Conservation (phyloP, 2,329 filamentous ascomycete genomes). For the Macrophomina tecta region DNA sequence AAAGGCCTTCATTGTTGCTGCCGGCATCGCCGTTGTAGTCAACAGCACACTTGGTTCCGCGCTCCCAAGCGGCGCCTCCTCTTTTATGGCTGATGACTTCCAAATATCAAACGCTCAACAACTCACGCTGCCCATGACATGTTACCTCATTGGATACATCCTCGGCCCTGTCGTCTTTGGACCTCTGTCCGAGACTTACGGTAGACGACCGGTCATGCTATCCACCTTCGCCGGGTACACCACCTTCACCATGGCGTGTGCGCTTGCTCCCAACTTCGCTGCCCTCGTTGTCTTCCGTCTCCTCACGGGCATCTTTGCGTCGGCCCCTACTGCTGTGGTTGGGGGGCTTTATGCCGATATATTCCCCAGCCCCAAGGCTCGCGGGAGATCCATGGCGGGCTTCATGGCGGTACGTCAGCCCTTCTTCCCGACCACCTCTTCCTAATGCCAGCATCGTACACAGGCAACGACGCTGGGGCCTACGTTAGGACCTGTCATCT, state of each 20-base stretch:
- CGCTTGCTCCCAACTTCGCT: slow-evolving; percentile 51
- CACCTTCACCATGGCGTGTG: slow-evolving; percentile 53
- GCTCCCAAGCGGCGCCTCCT: slow-evolving; percentile 68
- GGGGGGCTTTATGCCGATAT: slow-evolving; percentile 59
- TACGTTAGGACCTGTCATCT: slow-evolving; percentile 59
- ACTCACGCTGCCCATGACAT: slow-evolving; percentile 56
- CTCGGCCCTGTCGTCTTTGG: slow-evolving; percentile 52
- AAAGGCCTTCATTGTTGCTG: slow-evolving; percentile 61
- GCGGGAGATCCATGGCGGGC: slow-evolving; percentile 66
- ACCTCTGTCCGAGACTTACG: slow-evolving; percentile 53
- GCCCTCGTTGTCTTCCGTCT: slow-evolving; percentile 53
- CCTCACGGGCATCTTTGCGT: slow-evolving; percentile 49
- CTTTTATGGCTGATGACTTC: slow-evolving; percentile 64
- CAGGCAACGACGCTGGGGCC: slow-evolving; percentile 64
- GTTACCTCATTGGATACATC: slow-evolving; percentile 57
- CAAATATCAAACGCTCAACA: slow-evolving; percentile 53
- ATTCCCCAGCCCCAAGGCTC: slow-evolving; percentile 61
- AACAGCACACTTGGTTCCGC: slow-evolving; percentile 72
- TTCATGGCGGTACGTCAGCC: slow-evolving; percentile 59
- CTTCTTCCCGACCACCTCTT: too few relatives aligned
- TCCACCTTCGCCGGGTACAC: slow-evolving; percentile 56
- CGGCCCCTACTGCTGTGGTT: too few relatives aligned
- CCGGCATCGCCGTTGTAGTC: slow-evolving; percentile 65
- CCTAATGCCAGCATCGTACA: too few relatives aligned
- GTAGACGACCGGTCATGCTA: slow-evolving; percentile 55